Percentiles rank a stretch among this genome's conserved stretches.
phyloP scores from a whole-genome alignment of 176 grass and related monocot genomes.

The Ananas comosus region DNA sequence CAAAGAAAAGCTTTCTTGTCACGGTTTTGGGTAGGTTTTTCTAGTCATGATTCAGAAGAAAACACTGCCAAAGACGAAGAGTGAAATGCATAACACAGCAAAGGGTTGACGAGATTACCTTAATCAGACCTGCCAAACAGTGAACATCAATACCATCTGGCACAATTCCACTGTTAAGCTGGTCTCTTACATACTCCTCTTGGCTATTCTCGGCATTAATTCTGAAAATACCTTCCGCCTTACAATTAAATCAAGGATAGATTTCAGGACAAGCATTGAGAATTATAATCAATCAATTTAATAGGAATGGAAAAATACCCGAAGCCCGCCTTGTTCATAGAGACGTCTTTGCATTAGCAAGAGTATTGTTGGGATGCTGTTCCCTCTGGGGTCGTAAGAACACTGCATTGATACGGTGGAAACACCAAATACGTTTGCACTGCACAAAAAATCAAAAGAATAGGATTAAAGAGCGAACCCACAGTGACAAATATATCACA shows the following conservation, averaged over 20 bases:
- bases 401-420: conserved; percentile 80
- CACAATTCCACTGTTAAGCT: conserved; percentile 55
- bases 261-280: neutral
- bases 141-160: conserved; percentile 56
- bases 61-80: neutral
- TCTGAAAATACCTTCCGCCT: conserved; percentile 80
- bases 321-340: conserved; percentile 63
- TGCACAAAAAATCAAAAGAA: conserved; percentile 27
- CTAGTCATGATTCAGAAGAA: neutral
- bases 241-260: conserved; percentile 1
- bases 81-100: neutral
- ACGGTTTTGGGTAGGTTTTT: neutral
- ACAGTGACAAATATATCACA: neutral
- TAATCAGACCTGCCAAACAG: conserved; percentile 72
- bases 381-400: conserved; percentile 56
- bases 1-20: neutral
- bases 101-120: conserved; percentile 32
- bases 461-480: neutral
- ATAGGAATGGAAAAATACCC: conserved; percentile 16
- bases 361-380: conserved; percentile 65
- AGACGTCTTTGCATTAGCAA: conserved; percentile 69
- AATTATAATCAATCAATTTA: neutral
- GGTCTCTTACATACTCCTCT: conserved; percentile 46
- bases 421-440: conserved; percentile 59
- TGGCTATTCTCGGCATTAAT: conserved; percentile 54